Conservation (phyloP, 2,329 filamentous ascomycete species). For the Botrytis pseudocinerea region DNA sequence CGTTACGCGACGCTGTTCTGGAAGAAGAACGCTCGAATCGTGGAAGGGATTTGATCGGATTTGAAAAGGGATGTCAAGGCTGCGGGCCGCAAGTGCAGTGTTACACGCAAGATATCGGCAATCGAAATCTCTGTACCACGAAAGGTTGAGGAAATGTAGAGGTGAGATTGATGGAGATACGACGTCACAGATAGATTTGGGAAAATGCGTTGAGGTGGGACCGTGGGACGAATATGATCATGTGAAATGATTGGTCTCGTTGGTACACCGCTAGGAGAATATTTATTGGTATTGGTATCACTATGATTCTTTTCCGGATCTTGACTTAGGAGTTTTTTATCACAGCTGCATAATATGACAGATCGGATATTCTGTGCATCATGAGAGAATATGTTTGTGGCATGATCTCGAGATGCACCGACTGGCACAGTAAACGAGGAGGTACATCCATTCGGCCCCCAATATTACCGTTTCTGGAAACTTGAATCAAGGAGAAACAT, state of each 20-base stretch:
- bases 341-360: conserved; percentile 16
- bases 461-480: conserved; percentile 9
- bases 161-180: neutral
- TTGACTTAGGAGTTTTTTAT: conserved; percentile 17
- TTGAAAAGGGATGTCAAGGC: conserved; percentile 10
- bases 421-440: conserved; percentile 4
- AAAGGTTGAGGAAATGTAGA: conserved; percentile 6
- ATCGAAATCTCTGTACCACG: neutral
- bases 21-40: conserved; percentile 7
- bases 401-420: conserved; percentile 18
- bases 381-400: conserved; percentile 10
- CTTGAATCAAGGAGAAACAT: conserved; percentile 10
- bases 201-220: conserved; percentile 3
- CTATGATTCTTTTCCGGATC: conserved; percentile 3
- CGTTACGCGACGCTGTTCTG: conserved; percentile 6
- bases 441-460: conserved; percentile 19
- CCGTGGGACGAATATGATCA: conserved; percentile 23
- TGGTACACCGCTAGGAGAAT: conserved; percentile 15
- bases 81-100: conserved; percentile 15
- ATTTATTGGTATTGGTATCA: conserved; percentile 17
- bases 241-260: conserved; percentile 21
- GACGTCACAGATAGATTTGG: conserved; percentile 11
- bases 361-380: conserved; percentile 14
- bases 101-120: conserved; percentile 15
- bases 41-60: conserved; percentile 8